Evolutionary conservation across 192 early-diverging fungal species (phyloP).

Genomic region (Backusella liffmaniae): DNA sequence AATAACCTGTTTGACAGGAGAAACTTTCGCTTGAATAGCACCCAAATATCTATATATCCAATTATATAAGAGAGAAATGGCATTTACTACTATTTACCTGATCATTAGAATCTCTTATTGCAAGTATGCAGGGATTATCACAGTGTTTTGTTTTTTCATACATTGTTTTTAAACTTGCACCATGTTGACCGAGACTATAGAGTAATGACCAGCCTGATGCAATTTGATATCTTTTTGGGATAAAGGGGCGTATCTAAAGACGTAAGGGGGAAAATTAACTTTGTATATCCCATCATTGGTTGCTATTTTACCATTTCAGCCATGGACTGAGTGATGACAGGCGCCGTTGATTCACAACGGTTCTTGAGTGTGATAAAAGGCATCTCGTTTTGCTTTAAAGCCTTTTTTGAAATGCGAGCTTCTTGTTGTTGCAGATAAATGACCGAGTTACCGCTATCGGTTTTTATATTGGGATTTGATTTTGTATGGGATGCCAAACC

Average conservation of each 20-base stretch:
- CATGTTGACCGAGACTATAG: constrained; percentile 91
- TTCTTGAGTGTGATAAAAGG: background rate
- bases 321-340: background rate
- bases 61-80: background rate
- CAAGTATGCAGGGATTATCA: constrained; percentile 67
- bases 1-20: constrained; percentile 61
- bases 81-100: constrained; percentile 29
- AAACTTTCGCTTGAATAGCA: constrained; percentile 72
- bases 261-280: too few relatives aligned
- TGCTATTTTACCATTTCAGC: background rate
- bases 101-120: constrained; percentile 62
- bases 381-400: background rate
- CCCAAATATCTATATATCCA: constrained; percentile 65
- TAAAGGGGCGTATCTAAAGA: constrained; percentile 9
- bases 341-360: background rate
- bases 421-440: background rate
- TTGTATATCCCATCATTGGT: too few relatives aligned
- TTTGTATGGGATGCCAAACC: constrained; percentile 3
- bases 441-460: background rate
- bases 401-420: background rate
- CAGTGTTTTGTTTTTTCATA: constrained; percentile 51
- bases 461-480: background rate
- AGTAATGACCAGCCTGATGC: constrained; percentile 77
- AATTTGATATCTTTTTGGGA: constrained; percentile 76
- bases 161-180: constrained; percentile 82